Evolutionary conservation across 2,329 filamentous ascomycete species (phyloP).

Genomic region (Aspergillus aculeatus): DNA sequence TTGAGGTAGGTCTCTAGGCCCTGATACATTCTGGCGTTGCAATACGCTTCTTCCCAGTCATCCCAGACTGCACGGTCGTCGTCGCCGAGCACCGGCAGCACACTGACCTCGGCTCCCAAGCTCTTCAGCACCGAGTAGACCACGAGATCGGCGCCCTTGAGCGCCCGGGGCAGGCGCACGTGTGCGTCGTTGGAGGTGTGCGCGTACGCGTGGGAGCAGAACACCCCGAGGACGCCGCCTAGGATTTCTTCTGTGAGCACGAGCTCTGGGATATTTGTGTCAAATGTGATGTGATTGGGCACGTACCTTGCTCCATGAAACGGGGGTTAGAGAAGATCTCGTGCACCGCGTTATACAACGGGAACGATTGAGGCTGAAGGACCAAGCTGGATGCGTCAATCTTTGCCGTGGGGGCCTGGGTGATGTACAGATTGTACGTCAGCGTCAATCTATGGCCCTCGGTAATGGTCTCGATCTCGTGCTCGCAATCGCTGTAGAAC

Average conservation of each 20-base stretch:
- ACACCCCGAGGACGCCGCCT: constrained; percentile 49
- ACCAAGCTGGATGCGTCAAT: constrained; percentile 10
- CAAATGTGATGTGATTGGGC: no score
- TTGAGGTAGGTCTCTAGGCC: no score
- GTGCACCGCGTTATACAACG: constrained; percentile 37
- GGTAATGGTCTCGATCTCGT: constrained; percentile 47
- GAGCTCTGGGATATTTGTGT: no score
- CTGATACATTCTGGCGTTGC: no score
- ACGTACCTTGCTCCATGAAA: constrained; percentile 41
- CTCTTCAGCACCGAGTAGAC: constrained; percentile 39
- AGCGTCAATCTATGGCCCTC: constrained; percentile 56
- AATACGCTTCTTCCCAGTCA: no score
- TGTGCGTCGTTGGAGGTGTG: constrained; percentile 33
- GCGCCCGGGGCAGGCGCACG: constrained; percentile 30
- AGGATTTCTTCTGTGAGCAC: neutral
- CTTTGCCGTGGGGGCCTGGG: constrained; percentile 32
- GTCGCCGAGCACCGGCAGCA: constrained; percentile 31
- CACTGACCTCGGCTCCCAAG: constrained; percentile 31
- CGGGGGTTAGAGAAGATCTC: constrained; percentile 27
- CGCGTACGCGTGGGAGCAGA: constrained; percentile 50
- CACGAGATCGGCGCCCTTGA: constrained; percentile 51
- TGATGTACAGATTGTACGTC: constrained; percentile 59
- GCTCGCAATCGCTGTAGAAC: constrained; percentile 40
- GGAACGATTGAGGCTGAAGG: constrained; percentile 36
- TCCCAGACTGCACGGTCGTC: neutral